Evolutionary conservation across 331 rosid genomes (phyloP).

Genomic region (Malus hybrid): DNA sequence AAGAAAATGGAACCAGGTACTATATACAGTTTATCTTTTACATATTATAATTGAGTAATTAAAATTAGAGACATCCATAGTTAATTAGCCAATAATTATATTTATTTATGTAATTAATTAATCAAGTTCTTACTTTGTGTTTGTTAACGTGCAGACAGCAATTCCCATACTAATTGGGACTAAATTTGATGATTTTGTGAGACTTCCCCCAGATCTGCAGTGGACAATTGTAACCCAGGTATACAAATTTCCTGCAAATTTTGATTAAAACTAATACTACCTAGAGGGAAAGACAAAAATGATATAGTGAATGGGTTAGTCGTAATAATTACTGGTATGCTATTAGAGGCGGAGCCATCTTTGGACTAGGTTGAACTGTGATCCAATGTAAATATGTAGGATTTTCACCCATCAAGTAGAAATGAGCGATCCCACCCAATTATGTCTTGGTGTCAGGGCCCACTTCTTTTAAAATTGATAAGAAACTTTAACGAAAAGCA

Average conservation of each 20-base stretch:
- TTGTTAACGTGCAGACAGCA: constrained; percentile 57
- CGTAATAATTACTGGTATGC: neutral
- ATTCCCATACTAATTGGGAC: constrained; percentile 87
- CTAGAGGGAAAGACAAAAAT: neutral
- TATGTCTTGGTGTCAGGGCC: no score
- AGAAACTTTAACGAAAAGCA: no score
- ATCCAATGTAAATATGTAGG: no score
- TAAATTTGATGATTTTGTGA: constrained; percentile 86
- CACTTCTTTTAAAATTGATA: no score
- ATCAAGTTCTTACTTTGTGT: neutral
- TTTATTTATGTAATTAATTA: neutral
- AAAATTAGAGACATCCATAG: neutral
- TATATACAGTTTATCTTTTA: neutral
- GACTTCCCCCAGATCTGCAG: constrained; percentile 89
- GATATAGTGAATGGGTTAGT: neutral
- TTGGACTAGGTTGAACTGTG: no score
- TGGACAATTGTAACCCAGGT: constrained; percentile 96
- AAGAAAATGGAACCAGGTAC: constrained; percentile 96
- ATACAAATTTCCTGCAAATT: neutral
- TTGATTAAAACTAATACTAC: neutral
- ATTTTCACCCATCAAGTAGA: no score
- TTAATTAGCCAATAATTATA: neutral
- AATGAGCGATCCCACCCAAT: no score
- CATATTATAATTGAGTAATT: neutral
- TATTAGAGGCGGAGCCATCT: no score